Evolutionary conservation across 1,139 yeast species (phyloP), one percentile per base, ranked within the genome.

Genomic region (Suhomyces ambrosiae): DNA sequence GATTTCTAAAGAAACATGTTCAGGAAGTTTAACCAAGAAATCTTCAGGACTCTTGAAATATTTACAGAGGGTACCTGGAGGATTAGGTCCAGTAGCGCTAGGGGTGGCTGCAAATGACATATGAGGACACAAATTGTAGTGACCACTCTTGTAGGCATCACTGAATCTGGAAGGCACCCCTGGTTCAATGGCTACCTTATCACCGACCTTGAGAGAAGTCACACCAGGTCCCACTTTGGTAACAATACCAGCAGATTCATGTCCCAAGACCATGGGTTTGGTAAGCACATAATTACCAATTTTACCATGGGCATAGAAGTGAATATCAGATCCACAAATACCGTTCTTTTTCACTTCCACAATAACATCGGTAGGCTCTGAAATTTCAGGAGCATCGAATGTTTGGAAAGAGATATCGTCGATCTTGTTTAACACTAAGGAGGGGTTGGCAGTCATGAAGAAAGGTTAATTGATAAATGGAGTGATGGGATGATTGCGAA

Each of bases 101-200:
- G 96, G 96, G 10, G 95, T 86, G 32, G 95, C 95, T 21, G 95
- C 95, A 65, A 87, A 87, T 13, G 71, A 76, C 92, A 87, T 86
- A 45, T 79, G 76, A 21, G 94, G 92, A 56, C 95, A 85, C 53
- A 86, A 68, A 58, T 87, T 85, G 67, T 87, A 87, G 41, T 75
- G 68, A 24, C 96, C 96, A 24, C 79, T 65, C 60, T 82, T 81
- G 66, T 87, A 86, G 51, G 75, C 86, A 36, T 81, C 79, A 40
- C 89, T 80, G 56, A 71, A 74, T 60, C 94, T 71, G 43, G 92
- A 83, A 17, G 95, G 94, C 41, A 84, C 72, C 46, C 86, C 85
- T 6, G 76, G 76, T 48, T 56, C 96, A 49, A 90, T 75, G 9
- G 96, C 95, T 21, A 86, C 95, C 40, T 75, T 71, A 57, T 87